These are phyloP conservation scores for Kwoniella shivajii DNA, from an alignment of 1,284 basidiomycete genomes.

Conservation along the genomic window DNA sequence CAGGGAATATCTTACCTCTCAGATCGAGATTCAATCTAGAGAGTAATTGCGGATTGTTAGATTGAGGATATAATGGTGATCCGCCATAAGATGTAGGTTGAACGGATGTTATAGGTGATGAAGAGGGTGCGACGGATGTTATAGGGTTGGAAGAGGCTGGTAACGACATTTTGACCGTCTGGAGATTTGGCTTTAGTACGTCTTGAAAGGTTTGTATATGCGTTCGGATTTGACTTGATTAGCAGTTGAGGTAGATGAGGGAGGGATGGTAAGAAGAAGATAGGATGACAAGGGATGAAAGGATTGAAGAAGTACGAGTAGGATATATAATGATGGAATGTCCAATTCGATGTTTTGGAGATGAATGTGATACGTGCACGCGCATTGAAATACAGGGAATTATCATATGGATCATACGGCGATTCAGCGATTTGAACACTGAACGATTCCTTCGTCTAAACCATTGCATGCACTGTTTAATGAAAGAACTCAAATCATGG, in stretches of 20 bases:
- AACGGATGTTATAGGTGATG: conserved; percentile 81
- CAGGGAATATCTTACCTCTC: conserved; percentile 85
- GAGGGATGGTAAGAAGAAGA: not conserved
- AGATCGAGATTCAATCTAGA: conserved; percentile 88
- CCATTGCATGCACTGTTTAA: too few relatives aligned
- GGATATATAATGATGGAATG: not conserved
- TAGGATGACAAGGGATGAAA: not conserved
- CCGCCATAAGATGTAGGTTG: conserved; percentile 59
- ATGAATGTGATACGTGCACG: too few relatives aligned
- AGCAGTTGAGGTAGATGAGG: not conserved
- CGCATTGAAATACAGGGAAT: too few relatives aligned
- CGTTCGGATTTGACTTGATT: not conserved
- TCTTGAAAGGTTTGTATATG: not conserved
- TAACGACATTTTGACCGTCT: conserved; percentile 25
- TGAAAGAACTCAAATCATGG: too few relatives aligned
- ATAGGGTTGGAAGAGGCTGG: conserved; percentile 51
- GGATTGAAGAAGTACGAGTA: not conserved
- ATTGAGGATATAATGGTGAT: conserved; percentile 27
- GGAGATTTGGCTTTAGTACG: not conserved
- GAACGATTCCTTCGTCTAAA: too few relatives aligned
- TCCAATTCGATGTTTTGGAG: conserved; percentile 1
- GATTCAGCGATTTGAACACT: too few relatives aligned
- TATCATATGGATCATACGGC: too few relatives aligned
- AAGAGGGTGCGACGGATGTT: conserved; percentile 51
- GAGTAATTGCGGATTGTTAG: conserved; percentile 64